A percentile compares a stretch with the other conserved stretches of the same genome.
These are phyloP conservation scores for Termitomyces sp. DNA, from an alignment of 768 basidiomycete species.

Conservation along the genomic window DNA sequence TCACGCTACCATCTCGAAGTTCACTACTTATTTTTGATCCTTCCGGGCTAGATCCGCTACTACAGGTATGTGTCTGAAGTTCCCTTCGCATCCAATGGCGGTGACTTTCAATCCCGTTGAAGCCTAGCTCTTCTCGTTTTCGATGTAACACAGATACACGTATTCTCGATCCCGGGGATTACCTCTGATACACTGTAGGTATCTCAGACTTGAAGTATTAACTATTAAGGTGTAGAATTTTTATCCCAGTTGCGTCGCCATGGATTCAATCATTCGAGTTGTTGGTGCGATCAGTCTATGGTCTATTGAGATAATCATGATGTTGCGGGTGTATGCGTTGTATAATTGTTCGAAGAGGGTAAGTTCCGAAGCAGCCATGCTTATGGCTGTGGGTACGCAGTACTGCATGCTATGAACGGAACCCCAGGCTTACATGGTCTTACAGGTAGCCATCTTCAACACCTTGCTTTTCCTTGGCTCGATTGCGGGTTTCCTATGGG, in stretches of 20 bases:
- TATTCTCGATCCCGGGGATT: constrained; percentile 32
- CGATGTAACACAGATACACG: constrained; percentile 39
- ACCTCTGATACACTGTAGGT: constrained; percentile 29
- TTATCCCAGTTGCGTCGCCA: constrained; percentile 31
- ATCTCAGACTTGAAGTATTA: not conserved
- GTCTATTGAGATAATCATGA: constrained; percentile 45
- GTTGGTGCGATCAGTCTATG: constrained; percentile 40
- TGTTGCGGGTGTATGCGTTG: constrained; percentile 38
- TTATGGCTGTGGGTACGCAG: not conserved
- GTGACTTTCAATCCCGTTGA: not conserved
- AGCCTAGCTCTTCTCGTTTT: constrained; percentile 36
- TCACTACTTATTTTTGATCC: not conserved
- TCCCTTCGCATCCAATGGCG: not conserved
- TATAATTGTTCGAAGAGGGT: constrained; percentile 35
- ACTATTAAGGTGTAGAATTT: not conserved
- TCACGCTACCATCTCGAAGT: not conserved
- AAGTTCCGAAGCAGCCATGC: constrained; percentile 1
- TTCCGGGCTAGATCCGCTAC: constrained; percentile 33
- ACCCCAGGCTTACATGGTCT: not conserved
- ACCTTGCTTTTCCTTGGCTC: constrained; percentile 32
- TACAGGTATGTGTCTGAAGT: constrained; percentile 19
- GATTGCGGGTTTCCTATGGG: constrained; percentile 35
- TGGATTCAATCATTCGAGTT: constrained; percentile 36
- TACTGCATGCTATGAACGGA: not conserved
- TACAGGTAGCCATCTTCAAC: constrained; percentile 33